A percentile compares a stretch with the other conserved stretches of the same genome.
These are phyloP conservation scores for Pythium coloratum DNA, from an alignment of 352 stramenopile species.

Conservation along the genomic window DNA sequence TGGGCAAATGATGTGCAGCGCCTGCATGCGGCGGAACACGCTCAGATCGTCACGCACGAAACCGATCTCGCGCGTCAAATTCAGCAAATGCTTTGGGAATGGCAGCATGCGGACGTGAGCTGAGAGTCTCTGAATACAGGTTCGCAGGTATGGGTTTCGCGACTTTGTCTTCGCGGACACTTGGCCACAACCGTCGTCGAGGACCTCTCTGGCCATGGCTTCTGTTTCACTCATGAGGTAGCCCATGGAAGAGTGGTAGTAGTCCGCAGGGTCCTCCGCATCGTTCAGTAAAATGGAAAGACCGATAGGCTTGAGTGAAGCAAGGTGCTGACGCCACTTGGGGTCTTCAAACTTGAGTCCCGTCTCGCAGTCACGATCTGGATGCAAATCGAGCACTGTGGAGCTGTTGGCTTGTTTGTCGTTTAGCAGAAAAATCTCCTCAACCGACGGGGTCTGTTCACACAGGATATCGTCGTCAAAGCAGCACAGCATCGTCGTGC, in stretches of 20 bases:
- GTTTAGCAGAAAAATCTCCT: slow-evolving; percentile 86
- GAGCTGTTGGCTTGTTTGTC: slow-evolving; percentile 57
- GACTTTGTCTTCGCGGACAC: slow-evolving; percentile 14
- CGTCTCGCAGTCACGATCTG: slow-evolving; percentile 69
- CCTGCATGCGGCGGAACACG: slow-evolving; percentile 65
- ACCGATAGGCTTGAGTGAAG: slow-evolving; percentile 79
- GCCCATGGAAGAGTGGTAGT: slow-evolving; percentile 68
- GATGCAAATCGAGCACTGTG: slow-evolving; percentile 79
- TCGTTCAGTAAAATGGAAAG: slow-evolving; percentile 84
- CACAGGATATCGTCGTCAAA: slow-evolving; percentile 88
- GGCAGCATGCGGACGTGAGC: slow-evolving; percentile 84
- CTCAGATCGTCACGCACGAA: slow-evolving; percentile 72
- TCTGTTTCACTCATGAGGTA: slow-evolving; percentile 71
- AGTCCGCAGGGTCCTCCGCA: slow-evolving; percentile 56
- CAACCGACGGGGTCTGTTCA: slow-evolving; percentile 70
- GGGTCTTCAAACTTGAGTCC: slow-evolving; percentile 87
- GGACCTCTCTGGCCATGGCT: slow-evolving; percentile 1
- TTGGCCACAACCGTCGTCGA: slow-evolving; percentile 11
- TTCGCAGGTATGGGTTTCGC: slow-evolving; percentile 47
- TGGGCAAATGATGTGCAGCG: slow-evolving; percentile 83
- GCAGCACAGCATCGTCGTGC: slow-evolving; percentile 87
- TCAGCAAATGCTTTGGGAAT: slow-evolving; percentile 79
- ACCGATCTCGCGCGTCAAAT: slow-evolving; percentile 80
- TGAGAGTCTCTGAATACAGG: slow-evolving; percentile 76
- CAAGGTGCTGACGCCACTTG: slow-evolving; percentile 77